Conservation (phyloP, 176 grass and related monocot species). For the Oryza punctata region DNA sequence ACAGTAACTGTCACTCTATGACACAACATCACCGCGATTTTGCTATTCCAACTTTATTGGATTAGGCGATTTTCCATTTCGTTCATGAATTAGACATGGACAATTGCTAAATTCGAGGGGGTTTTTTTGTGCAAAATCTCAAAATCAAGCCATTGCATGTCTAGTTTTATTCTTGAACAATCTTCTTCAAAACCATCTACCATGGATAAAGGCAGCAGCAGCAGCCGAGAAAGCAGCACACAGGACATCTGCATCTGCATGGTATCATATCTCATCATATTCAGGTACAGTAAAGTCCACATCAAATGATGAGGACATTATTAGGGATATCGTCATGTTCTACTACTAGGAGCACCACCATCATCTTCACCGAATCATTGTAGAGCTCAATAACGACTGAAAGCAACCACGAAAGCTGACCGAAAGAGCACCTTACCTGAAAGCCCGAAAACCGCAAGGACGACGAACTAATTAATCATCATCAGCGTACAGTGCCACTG, state of each 20-base stretch:
- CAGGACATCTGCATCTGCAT: not conserved
- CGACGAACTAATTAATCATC: not conserved
- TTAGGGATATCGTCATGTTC: conserved; percentile 3
- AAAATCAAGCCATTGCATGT: not conserved
- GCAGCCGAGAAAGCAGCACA: too few species aligned
- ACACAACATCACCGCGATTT: not conserved
- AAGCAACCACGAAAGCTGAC: conserved; percentile 16
- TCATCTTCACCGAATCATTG: conserved; percentile 26
- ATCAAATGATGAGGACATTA: conserved; percentile 36
- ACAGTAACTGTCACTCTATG: not conserved
- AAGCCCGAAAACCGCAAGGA: not conserved
- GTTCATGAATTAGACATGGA: not conserved
- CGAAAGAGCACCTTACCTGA: not conserved
- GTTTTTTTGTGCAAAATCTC: not conserved
- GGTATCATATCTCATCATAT: not conserved
- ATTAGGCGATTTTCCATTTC: not conserved
- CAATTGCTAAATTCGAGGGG: not conserved
- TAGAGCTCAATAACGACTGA: conserved; percentile 4
- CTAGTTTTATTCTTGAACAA: not conserved
- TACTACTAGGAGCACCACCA: not conserved
- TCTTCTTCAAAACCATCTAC: not conserved
- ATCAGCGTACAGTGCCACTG: not conserved
- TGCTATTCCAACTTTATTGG: not conserved
- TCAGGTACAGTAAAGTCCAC: not conserved
- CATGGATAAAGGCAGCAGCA: not conserved